Conservation (phyloP, 225 moss, liverwort and hornwort species). For the Asterella californica region DNA sequence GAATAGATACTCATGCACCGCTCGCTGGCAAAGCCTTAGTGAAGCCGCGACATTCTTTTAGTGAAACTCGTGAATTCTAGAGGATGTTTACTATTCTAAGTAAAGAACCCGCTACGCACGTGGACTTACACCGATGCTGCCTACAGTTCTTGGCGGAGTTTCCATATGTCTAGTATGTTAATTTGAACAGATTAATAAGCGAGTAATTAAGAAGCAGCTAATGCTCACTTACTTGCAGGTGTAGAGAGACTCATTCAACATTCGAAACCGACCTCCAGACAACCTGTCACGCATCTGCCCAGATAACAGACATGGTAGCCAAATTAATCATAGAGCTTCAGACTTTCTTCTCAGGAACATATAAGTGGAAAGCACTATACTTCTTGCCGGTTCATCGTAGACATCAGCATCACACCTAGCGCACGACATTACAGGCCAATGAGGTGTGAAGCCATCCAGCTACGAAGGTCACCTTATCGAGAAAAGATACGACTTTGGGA, state of each 20-base stretch:
- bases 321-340: background rate
- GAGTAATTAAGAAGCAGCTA: no score
- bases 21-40: no score
- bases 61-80: no score
- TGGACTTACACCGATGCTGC: no score
- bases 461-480: constrained; percentile 26
- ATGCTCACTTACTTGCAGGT: constrained; percentile 58
- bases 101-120: no score
- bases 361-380: background rate
- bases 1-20: no score
- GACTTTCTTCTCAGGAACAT: background rate
- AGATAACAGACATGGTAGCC: background rate
- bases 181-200: no score
- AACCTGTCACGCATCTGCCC: constrained; percentile 81
- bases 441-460: background rate
- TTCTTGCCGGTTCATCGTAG: background rate
- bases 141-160: no score
- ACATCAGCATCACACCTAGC: background rate
- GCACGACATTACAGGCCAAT: background rate
- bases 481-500: constrained; percentile 14
- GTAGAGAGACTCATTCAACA: constrained; percentile 92
- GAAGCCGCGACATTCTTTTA: no score
- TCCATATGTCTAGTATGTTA: no score
- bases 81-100: no score
- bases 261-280: constrained; percentile 83